Base-by-base conservation (phyloP, 257 asterid species). In the Ocimum tenuiflorum region DNA sequence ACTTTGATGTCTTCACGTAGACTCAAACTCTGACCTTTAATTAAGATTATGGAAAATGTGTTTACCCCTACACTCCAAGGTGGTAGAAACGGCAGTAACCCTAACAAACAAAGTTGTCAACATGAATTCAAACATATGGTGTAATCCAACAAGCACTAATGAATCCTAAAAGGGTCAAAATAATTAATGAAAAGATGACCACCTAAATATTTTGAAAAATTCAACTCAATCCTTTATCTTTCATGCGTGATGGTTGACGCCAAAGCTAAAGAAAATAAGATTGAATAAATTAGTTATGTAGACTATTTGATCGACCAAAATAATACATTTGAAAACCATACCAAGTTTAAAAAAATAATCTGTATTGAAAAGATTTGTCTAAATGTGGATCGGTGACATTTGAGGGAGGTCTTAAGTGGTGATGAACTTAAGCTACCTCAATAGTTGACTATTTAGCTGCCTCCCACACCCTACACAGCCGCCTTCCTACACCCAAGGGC, bases 391-490 rank as follows among this genome's bases (percentile, higher is more conserved):
- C 11, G 87, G 87, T 79, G 8, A 60, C 73, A 85, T 63, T 69
- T 48, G 68, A 77, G 94, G 96, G 61, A 87, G 95, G 87, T 76
- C 55, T 60, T 42, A 76, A 67, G 69, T 89, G 88, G 88, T 81
- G 91, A 55, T 74, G 80, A 63, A 53, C 64, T 60, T 33, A 67
- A 52, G 75, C 41, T 24, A 24, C 31, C 76, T 78, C 82, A 10
- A 69, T 56, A 23, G 87, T 89, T 84, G 90, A 84, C 95, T 86
- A 43, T 8, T 13, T 39, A 15, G 18, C 7, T 3, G 22, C 18
- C 69, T 50, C 41, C 3, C 64, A 5, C 62, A 51, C 14, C 69
- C 49, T 65, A 19, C n/a, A n/a, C 33, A 41, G 8, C 3, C 27
- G 62, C 56, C 43, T 36, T 15, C 36, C 20, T 23, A 23, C 56